Conservation (phyloP, 176 grass and related monocot genomes). For the Oropetium thomaeum region DNA sequence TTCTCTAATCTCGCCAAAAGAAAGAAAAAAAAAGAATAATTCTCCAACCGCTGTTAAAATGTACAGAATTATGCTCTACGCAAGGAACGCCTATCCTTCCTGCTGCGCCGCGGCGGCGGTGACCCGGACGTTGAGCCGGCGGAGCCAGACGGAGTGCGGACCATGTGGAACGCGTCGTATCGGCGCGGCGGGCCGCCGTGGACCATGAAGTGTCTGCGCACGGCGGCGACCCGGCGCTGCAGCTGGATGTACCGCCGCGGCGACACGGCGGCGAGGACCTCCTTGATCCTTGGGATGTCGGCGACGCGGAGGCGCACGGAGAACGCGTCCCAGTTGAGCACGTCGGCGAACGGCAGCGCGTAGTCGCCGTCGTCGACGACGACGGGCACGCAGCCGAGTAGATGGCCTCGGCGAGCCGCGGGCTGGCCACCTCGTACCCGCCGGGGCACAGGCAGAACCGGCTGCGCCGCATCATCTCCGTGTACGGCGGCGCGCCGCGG, state of each 20-base stretch:
- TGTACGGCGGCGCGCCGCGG: conserved; percentile 61
- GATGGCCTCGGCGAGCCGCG: conserved; percentile 74
- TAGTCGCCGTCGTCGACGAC: conserved; percentile 66
- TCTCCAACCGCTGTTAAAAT: no score
- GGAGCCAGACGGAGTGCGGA: conserved; percentile 84
- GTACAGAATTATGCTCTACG: no score
- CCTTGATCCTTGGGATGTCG: conserved; percentile 64
- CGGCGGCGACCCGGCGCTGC: conserved; percentile 52
- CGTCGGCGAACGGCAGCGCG: conserved; percentile 70
- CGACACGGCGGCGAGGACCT: conserved; percentile 53
- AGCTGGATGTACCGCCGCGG: conserved; percentile 70
- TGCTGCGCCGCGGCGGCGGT: background rate
- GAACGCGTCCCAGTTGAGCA: conserved; percentile 82
- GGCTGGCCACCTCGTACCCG: conserved; percentile 93
- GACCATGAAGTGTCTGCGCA: conserved; percentile 70
- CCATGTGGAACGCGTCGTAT: conserved; percentile 83
- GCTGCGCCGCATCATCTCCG: conserved; percentile 71
- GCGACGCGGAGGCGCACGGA: conserved; percentile 51
- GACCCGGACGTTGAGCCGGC: conserved; percentile 69
- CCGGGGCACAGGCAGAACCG: conserved; percentile 82
- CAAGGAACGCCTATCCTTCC: no score
- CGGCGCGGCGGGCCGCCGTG: conserved; percentile 41
- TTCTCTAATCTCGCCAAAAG: no score
- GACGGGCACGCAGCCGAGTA: conserved; percentile 89
- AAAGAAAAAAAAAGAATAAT: no score